A percentile compares a stretch with the other conserved stretches of the same genome.
Conservation (phyloP, 176 grass and related monocot species). For the Paspalum notatum region DNA sequence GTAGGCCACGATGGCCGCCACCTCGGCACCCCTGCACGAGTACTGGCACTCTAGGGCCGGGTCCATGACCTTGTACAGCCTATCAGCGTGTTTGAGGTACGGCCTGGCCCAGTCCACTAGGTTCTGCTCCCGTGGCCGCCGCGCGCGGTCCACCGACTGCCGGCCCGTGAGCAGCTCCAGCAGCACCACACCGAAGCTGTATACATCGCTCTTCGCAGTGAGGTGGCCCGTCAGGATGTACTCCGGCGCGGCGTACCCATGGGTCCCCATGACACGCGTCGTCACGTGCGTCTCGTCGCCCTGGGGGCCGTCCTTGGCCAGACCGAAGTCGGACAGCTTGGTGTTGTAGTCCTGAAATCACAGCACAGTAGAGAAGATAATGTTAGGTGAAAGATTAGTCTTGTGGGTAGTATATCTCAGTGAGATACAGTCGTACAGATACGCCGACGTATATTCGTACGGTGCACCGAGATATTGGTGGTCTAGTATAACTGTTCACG, state of each 20-base stretch:
- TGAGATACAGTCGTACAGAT: background rate
- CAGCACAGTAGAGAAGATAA: conserved; percentile 16
- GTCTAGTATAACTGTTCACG: background rate
- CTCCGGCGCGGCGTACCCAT: conserved; percentile 82
- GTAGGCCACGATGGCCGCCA: conserved; percentile 76
- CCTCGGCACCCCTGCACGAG: conserved; percentile 67
- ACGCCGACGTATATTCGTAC: too few relatives aligned
- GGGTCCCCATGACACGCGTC: conserved; percentile 90
- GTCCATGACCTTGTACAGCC: conserved; percentile 69
- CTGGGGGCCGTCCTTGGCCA: conserved; percentile 85
- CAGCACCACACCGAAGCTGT: conserved; percentile 77
- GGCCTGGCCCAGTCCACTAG: conserved; percentile 82
- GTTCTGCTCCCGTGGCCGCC: conserved; percentile 60
- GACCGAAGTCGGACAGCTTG: conserved; percentile 91
- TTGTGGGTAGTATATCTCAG: background rate
- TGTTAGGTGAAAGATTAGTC: conserved; percentile 24
- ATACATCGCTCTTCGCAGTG: conserved; percentile 81
- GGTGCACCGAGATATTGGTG: background rate
- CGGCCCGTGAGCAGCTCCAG: conserved; percentile 69
- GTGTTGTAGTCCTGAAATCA: conserved; percentile 67
- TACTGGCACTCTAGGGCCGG: conserved; percentile 66
- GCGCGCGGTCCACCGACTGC: conserved; percentile 49
- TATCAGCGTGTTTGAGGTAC: conserved; percentile 52
- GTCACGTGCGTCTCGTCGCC: conserved; percentile 84
- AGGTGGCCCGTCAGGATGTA: conserved; percentile 91